Conservation (phyloP, 2,329 filamentous ascomycete genomes). For the Plenodomus biglobosus region DNA sequence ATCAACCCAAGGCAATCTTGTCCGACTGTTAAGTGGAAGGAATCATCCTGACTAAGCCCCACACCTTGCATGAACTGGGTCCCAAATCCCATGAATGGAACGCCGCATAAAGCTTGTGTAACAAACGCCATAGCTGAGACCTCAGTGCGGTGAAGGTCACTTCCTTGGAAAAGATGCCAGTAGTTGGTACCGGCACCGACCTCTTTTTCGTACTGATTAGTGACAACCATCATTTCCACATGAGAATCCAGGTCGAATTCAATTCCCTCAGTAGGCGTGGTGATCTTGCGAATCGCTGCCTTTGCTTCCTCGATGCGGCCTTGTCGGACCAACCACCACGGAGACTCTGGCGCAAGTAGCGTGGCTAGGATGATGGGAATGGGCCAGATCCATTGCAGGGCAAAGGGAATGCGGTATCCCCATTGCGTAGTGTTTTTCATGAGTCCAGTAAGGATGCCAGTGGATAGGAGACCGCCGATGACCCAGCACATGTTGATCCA, state of each 20-base stretch:
- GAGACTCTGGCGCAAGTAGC: conserved; percentile 66
- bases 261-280: conserved; percentile 47
- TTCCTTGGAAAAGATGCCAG: conserved; percentile 77
- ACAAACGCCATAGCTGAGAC: conserved; percentile 56
- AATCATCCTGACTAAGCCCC: conserved; percentile 25
- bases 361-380: conserved; percentile 65
- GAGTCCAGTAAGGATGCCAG: conserved; percentile 67
- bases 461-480: conserved; percentile 65
- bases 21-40: conserved; percentile 27
- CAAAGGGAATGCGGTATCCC: conserved; percentile 65
- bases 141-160: conserved; percentile 76
- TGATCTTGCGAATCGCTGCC: conserved; percentile 63
- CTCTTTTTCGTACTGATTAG: conserved; percentile 72
- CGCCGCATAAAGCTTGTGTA: conserved; percentile 43
- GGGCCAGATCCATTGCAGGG: conserved; percentile 74
- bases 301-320: conserved; percentile 66
- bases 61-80: conserved; percentile 26
- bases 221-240: conserved; percentile 86
- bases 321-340: conserved; percentile 49
- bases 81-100: conserved; percentile 30
- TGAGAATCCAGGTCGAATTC: conserved; percentile 53
- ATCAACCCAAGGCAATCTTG: conserved; percentile 35
- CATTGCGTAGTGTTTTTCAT: conserved; percentile 64
- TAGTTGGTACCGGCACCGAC: conserved; percentile 69
- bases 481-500: conserved; percentile 76